Conservation (phyloP, 352 stramenopile genomes). For the Pythium phragmiticola region DNA sequence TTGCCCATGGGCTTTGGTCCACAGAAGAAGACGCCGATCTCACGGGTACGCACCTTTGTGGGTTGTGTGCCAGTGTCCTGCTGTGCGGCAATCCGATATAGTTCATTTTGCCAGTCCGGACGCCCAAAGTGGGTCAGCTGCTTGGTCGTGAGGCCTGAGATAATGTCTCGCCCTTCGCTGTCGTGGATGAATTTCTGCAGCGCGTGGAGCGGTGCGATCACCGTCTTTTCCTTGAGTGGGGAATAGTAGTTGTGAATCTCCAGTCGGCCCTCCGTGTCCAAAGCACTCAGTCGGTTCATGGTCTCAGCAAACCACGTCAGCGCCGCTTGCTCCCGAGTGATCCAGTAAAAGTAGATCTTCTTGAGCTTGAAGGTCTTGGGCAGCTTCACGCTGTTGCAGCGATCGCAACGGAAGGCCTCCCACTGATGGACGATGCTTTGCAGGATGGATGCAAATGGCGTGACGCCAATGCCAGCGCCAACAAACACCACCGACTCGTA, state of each 20-base stretch:
- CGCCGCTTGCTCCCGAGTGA: slow-evolving; percentile 2
- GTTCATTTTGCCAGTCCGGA: slow-evolving; percentile 3
- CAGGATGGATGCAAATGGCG: slow-evolving; percentile 71
- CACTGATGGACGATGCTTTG: slow-evolving; percentile 67
- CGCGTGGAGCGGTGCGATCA: neutral
- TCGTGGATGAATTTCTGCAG: slow-evolving; percentile 4
- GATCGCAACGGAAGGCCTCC: slow-evolving; percentile 52
- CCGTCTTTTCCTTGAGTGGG: slow-evolving; percentile 1
- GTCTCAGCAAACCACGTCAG: slow-evolving; percentile 7
- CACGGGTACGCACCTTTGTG: slow-evolving; percentile 12
- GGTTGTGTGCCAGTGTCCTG: neutral
- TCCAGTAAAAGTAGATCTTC: slow-evolving; percentile 71
- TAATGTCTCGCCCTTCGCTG: neutral
- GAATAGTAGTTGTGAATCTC: slow-evolving; percentile 6
- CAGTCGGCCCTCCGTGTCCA: neutral
- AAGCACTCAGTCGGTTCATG: slow-evolving; percentile 3
- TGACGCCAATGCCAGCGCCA: slow-evolving; percentile 68
- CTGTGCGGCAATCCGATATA: slow-evolving; percentile 34
- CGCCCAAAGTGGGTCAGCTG: slow-evolving; percentile 7
- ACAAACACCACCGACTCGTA: slow-evolving; percentile 68
- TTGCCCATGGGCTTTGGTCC: neutral
- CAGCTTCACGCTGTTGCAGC: slow-evolving; percentile 58
- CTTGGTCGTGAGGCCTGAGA: neutral
- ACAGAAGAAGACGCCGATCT: slow-evolving; percentile 7
- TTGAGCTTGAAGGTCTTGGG: slow-evolving; percentile 59